Evolutionary conservation across 192 early-diverging fungal species (phyloP), one percentile per base, ranked within the genome.

Genomic region (Phlyctochytrium planicorne): DNA sequence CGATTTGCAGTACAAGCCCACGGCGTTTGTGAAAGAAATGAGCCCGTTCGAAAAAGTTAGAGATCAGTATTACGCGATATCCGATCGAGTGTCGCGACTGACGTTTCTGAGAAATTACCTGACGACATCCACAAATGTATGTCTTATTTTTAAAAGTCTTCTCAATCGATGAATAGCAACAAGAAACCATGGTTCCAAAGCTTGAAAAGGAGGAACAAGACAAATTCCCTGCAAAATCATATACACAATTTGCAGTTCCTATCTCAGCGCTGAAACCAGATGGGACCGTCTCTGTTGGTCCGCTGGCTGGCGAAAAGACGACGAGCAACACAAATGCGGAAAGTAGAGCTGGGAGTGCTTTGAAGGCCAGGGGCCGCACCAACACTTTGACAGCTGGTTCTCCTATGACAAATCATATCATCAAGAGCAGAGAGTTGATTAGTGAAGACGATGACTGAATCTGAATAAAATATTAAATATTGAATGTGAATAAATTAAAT

Each of bases 91-190:
- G 20, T 50, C 59, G 16, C 27, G 68, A 27, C 30, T 69, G 4
- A 69, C 60, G 40, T 69, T 69, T 53, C 47, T 69, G 1, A 61
- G 61, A 35, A 69, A 69, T 63, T 62, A 63, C 63, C 34, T 69
- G 52, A 62, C 37, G 30, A 60, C 52, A 27, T 69, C 68, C 6
- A 60, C 66, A 4, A 69, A 69, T 32, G 67, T 62, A 23, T n/a
- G 35, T 10, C 12, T 23, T 56, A 17, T 66, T 57, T 34, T 1
- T n/a, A n/a, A n/a, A n/a, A 17, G 32, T 62, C 34, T 17, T 20
- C 34, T 1, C 53, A 31, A 30, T 66, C 34, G 52, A 14, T n/a
- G 17, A 2, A 1, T 52, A 66, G 55, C 66, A 68, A 60, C 53
- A 68, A 40, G 57, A 62, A 52, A 47, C 52, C 3, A 69, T 33